Evolutionary conservation across 192 early-diverging fungal genomes (phyloP).

Genomic region (Cetraspora pellucida): DNA sequence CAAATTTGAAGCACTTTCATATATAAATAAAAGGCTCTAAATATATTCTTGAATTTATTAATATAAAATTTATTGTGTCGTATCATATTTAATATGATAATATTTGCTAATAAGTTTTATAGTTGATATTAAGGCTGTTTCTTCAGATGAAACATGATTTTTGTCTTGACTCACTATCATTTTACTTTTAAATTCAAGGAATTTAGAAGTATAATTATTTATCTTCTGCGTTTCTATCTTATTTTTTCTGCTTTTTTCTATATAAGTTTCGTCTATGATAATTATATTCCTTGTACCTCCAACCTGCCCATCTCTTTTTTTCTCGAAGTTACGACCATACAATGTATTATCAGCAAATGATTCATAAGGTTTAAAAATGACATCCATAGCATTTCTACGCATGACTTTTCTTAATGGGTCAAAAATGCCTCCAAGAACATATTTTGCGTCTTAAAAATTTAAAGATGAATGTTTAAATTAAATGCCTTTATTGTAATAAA

Average conservation of each 20-base stretch:
- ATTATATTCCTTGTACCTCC: slow-evolving; percentile 30
- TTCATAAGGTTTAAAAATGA: slow-evolving; percentile 27
- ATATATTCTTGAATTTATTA: no score
- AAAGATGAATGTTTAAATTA: not conserved
- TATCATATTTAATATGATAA: no score
- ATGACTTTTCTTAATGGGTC: slow-evolving; percentile 22
- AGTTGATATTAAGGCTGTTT: no score
- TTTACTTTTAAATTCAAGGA: slow-evolving; percentile 18
- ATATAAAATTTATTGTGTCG: no score
- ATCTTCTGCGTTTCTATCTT: not conserved
- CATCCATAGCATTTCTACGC: slow-evolving; percentile 15
- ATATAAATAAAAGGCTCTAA: no score
- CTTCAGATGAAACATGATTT: no score
- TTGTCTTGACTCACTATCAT: not conserved
- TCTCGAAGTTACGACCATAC: slow-evolving; percentile 23
- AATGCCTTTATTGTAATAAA: not conserved
- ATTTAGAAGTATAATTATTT: not conserved
- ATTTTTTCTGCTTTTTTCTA: not conserved
- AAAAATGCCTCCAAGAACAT: slow-evolving; percentile 23
- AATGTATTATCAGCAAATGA: slow-evolving; percentile 23
- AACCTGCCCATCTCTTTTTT: slow-evolving; percentile 25
- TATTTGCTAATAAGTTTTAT: no score
- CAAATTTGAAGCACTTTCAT: no score
- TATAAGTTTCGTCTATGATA: not conserved
- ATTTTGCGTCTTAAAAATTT: slow-evolving; percentile 28